These are phyloP conservation scores for Carex kokanica DNA, from an alignment of 176 grass and related monocot genomes.

Conservation along the genomic window DNA sequence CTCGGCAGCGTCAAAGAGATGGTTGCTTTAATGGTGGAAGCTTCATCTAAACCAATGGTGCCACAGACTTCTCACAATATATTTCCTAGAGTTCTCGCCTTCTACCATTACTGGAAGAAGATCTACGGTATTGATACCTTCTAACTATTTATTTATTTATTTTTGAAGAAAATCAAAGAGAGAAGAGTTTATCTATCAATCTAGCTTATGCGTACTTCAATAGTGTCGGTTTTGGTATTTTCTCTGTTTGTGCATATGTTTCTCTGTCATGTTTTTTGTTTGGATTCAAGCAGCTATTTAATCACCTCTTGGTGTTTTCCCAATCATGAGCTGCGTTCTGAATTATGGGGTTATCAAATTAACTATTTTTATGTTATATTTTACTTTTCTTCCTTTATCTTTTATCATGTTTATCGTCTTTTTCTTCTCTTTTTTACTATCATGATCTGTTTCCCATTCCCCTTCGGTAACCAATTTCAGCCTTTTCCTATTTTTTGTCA, in stretches of 20 bases:
- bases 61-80: conserved; percentile 73
- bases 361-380: conserved; percentile 41
- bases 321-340: conserved; percentile 33
- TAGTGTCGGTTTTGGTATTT: conserved; percentile 24
- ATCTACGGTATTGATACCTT: conserved; percentile 57
- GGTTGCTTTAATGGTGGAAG: conserved; percentile 71
- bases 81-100: conserved; percentile 81
- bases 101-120: conserved; percentile 93
- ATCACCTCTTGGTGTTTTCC: conserved; percentile 26
- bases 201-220: conserved; percentile 23
- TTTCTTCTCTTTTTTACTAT: neutral
- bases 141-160: too few relatives aligned
- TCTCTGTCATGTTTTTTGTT: conserved; percentile 26
- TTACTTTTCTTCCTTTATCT: neutral
- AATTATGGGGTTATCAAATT: conserved; percentile 31
- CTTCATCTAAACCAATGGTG: conserved; percentile 64
- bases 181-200: neutral
- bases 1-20: conserved; percentile 65
- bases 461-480: conserved; percentile 36
- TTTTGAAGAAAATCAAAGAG: neutral
- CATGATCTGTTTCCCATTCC: conserved; percentile 18
- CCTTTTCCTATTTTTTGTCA: conserved; percentile 83
- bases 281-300: conserved; percentile 31
- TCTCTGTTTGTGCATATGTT: too few relatives aligned
- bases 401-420: conserved; percentile 5